Evolutionary conservation across 139 green algal genomes (phyloP).

Genomic region (Dunaliella sp.): DNA sequence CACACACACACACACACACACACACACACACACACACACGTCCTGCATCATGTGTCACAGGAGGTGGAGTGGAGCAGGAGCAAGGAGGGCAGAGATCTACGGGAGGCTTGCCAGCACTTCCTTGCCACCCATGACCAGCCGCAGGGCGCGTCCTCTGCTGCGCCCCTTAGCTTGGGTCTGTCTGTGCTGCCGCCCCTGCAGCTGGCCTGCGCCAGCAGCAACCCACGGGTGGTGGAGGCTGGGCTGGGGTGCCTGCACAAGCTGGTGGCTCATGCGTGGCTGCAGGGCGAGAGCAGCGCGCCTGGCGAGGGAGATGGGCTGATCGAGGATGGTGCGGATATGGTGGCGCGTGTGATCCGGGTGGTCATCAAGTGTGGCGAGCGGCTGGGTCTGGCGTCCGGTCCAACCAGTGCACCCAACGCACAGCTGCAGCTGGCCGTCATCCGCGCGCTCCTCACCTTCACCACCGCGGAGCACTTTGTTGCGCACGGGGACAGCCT

Average conservation of each 20-base stretch:
- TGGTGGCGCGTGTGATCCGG: conserved; percentile 62
- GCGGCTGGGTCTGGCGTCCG: conserved; percentile 13
- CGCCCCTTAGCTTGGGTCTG: conserved; percentile 32
- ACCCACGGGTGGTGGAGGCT: conserved; percentile 58
- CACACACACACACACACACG: neutral
- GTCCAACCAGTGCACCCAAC: neutral
- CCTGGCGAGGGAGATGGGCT: conserved; percentile 13
- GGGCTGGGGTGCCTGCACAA: conserved; percentile 88
- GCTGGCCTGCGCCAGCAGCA: conserved; percentile 53
- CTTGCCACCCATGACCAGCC: conserved; percentile 50
- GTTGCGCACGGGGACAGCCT: conserved; percentile 82
- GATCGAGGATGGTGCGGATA: conserved; percentile 36
- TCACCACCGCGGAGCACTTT: conserved; percentile 88
- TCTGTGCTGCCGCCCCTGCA: conserved; percentile 71
- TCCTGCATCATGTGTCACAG: conserved; percentile 18
- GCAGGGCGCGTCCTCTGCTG: conserved; percentile 25
- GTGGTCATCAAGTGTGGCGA: conserved; percentile 73
- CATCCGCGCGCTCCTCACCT: conserved; percentile 76
- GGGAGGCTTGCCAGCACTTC: conserved; percentile 64
- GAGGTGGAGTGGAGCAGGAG: conserved; percentile 59
- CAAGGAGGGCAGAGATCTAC: conserved; percentile 64
- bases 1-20: neutral
- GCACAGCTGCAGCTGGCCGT: conserved; percentile 71
- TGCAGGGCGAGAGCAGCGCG: conserved; percentile 64
- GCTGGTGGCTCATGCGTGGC: conserved; percentile 82